Evolutionary conservation across 2,329 filamentous ascomycete species (phyloP).

Genomic region (Diaporthe longicolla): DNA sequence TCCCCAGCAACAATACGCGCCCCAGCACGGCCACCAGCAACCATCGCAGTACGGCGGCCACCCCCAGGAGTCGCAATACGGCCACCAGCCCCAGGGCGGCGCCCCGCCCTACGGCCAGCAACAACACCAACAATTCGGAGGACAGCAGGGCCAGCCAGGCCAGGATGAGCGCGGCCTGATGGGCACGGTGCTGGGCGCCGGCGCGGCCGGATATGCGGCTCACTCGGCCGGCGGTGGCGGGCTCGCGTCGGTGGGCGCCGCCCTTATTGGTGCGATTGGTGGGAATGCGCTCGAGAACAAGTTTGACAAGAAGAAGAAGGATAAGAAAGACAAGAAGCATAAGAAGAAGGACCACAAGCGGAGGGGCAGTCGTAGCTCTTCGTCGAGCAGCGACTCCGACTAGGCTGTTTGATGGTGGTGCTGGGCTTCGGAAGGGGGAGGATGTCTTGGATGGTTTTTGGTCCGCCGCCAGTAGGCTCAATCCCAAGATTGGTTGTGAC

Average conservation of each 20-base stretch:
- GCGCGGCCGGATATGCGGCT: conserved; percentile 67
- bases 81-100: not conserved
- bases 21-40: conserved; percentile 25
- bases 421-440: too few relatives aligned
- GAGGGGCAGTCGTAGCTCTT: conserved; percentile 34
- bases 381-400: conserved; percentile 36
- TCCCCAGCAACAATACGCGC: conserved; percentile 45
- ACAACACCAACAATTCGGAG: conserved; percentile 42
- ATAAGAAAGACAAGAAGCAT: conserved; percentile 41
- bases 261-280: conserved; percentile 67
- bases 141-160: conserved; percentile 17
- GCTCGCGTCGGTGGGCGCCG: conserved; percentile 65
- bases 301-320: conserved; percentile 60
- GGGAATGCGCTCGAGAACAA: conserved; percentile 65
- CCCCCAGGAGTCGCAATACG: not conserved
- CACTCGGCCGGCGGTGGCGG: conserved; percentile 67
- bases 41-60: not conserved
- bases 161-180: conserved; percentile 69
- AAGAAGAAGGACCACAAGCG: conserved; percentile 30
- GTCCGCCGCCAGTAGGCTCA: too few relatives aligned
- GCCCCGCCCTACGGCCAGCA: conserved; percentile 39
- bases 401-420: not conserved
- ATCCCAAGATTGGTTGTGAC: not conserved
- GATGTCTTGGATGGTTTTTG: too few relatives aligned
- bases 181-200: conserved; percentile 66